Evolutionary conservation across 257 asterid genomes (phyloP), one percentile per base, ranked within the genome.

Genomic region (Verbena officinalis): DNA sequence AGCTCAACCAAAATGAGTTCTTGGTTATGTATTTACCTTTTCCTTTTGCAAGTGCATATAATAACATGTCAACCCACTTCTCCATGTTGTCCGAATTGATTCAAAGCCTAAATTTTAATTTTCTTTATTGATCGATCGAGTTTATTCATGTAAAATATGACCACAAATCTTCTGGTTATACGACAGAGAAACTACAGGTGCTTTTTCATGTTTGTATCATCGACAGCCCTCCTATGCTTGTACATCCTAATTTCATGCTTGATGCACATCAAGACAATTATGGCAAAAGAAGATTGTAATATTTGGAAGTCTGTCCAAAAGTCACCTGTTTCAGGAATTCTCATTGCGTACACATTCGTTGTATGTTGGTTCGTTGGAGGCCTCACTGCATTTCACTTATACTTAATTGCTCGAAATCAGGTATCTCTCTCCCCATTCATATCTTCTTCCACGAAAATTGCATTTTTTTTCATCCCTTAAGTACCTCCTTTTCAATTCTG

Each of bases 301-400:
- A 21, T 75, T 19, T 80, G 80, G 90, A 64, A 42, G 34, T 96
- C 97, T 54, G 42, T 85, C 55, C 55, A 71, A 49, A 68, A 54
- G 56, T 90, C 96, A 15, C 95, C 96, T 1, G 74, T 79, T 54
- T 57, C 92, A 13, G 80, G 81, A 56, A 53, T 75, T 42, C 81
- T 90, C 56, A 75, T 87, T 75, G 50, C 51, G 16, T 87, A 90
- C 52, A 81, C 87, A 55, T 90, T 90, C 42, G 55, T 90, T 0
- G 76, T 81, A 16, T 78, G 84, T 44, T 87, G 96, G 97, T 90
- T 90, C 57, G 90, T 90, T 21, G 97, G 97, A 19, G 95, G 96
- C 52, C 94, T 87, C 59, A 90, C 95, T 9, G 80, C 86, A 22
- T 90, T 90, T 64, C 97, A 90, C 80, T 48, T 85, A 42, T 87